These are phyloP conservation scores for Microthlaspi erraticum DNA, from an alignment of 345 rosid genomes.

Conservation along the genomic window DNA sequence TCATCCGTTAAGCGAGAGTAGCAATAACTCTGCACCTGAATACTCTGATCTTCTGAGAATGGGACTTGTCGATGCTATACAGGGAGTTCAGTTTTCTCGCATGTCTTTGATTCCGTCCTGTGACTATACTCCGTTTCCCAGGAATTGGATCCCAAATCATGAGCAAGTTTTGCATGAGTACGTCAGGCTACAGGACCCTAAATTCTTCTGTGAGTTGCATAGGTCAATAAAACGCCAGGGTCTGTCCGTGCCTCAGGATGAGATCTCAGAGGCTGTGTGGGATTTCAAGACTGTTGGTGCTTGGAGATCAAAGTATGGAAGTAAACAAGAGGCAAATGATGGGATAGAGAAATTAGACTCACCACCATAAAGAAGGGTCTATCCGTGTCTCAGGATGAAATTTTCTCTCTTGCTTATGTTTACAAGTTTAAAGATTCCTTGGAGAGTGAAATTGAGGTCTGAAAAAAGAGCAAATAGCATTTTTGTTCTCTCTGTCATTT, in stretches of 20 bases:
- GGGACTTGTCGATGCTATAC: conserved; percentile 95
- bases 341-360: conserved; percentile 30
- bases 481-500: neutral
- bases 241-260: conserved; percentile 84
- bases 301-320: conserved; percentile 51
- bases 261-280: conserved; percentile 85
- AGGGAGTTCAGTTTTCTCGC: conserved; percentile 91
- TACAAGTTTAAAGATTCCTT: neutral
- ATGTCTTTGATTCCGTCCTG: conserved; percentile 93
- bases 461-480: neutral
- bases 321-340: conserved; percentile 46
- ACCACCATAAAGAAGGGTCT: too few relatives aligned
- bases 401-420: neutral
- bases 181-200: conserved; percentile 78
- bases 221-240: conserved; percentile 66
- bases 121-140: conserved; percentile 90
- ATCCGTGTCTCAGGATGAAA: too few relatives aligned
- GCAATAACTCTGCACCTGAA: conserved; percentile 87
- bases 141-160: conserved; percentile 88
- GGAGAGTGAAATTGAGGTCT: neutral
- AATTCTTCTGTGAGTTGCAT: conserved; percentile 74
- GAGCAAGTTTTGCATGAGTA: conserved; percentile 81
- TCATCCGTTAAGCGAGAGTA: conserved; percentile 77
- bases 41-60: conserved; percentile 94
- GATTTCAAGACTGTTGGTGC: conserved; percentile 85